Conservation (phyloP, 257 asterid genomes). For the Nicotiana noctiflora region DNA sequence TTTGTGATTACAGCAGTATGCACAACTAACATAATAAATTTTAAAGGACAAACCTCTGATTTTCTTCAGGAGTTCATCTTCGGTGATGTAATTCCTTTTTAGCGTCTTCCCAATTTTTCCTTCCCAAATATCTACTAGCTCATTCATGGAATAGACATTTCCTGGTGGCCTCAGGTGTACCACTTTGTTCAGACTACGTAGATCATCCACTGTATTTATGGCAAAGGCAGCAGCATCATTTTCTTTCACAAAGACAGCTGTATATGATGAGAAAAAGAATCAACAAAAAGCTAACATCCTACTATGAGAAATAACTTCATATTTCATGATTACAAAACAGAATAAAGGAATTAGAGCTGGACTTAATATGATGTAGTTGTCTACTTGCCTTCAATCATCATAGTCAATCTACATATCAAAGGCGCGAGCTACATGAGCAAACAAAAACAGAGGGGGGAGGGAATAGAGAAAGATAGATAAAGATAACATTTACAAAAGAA, state of each 20-base stretch:
- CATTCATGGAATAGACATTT: slow-evolving; percentile 64
- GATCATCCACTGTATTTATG: slow-evolving; percentile 74
- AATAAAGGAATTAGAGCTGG: not conserved
- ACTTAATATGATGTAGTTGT: not conserved
- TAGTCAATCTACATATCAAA: no score
- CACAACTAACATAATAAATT: not conserved
- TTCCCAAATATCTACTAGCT: slow-evolving; percentile 82
- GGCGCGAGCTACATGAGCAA: no score
- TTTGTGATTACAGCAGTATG: not conserved
- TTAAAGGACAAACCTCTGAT: slow-evolving; percentile 41
- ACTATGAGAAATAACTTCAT: not conserved
- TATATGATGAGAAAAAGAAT: slow-evolving; percentile 5
- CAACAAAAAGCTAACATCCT: not conserved
- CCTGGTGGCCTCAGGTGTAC: slow-evolving; percentile 73
- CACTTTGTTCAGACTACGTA: slow-evolving; percentile 52
- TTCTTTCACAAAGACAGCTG: slow-evolving; percentile 74
- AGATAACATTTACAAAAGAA: no score
- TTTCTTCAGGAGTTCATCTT: slow-evolving; percentile 50
- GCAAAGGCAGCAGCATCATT: slow-evolving; percentile 84
- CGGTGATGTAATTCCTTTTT: slow-evolving; percentile 45
- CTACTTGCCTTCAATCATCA: not conserved
- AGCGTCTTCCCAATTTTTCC: slow-evolving; percentile 55
- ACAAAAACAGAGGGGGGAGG: no score
- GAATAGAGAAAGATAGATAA: no score
- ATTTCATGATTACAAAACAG: no score